These are phyloP conservation scores for Penicillium canariense DNA, from an alignment of 495 filamentous ascomycete species.

Conservation along the genomic window DNA sequence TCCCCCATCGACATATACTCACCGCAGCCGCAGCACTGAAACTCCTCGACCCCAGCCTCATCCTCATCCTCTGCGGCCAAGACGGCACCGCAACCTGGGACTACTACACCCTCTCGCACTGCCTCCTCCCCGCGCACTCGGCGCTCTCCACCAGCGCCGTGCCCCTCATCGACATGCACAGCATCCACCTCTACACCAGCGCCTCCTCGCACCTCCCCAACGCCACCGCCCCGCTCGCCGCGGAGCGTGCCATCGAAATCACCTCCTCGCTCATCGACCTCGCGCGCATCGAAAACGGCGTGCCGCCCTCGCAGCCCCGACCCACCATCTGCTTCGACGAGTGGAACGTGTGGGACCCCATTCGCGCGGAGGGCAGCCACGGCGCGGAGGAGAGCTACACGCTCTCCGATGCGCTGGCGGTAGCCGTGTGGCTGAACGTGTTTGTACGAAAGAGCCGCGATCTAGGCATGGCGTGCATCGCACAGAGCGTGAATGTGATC, in stretches of 20 bases:
- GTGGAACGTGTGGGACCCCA: conserved; percentile 83
- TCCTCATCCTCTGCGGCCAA: conserved; percentile 69
- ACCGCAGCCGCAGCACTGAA: conserved; percentile 53
- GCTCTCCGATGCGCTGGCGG: conserved; percentile 71
- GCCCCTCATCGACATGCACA: conserved; percentile 67
- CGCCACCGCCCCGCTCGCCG: conserved; percentile 63
- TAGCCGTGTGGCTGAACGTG: conserved; percentile 71
- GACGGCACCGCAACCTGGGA: conserved; percentile 69
- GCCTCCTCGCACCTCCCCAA: conserved; percentile 54
- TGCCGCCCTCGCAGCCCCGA: conserved; percentile 52
- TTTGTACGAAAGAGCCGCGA: conserved; percentile 72
- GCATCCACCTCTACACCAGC: conserved; percentile 69
- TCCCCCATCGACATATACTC: not conserved
- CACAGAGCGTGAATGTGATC: conserved; percentile 78
- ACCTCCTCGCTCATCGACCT: conserved; percentile 67
- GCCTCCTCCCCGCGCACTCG: conserved; percentile 43
- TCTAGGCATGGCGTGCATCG: conserved; percentile 79
- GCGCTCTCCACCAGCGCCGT: conserved; percentile 48
- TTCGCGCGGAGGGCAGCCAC: conserved; percentile 64
- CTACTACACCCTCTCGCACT: conserved; percentile 65
- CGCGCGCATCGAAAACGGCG: conserved; percentile 65
- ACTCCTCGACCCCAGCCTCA: conserved; percentile 65
- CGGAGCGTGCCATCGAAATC: conserved; percentile 73
- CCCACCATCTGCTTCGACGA: conserved; percentile 80
- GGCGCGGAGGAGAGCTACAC: conserved; percentile 73